Base-by-base conservation (phyloP, 805 yeast species). In the Torulaspora maleeae region DNA sequence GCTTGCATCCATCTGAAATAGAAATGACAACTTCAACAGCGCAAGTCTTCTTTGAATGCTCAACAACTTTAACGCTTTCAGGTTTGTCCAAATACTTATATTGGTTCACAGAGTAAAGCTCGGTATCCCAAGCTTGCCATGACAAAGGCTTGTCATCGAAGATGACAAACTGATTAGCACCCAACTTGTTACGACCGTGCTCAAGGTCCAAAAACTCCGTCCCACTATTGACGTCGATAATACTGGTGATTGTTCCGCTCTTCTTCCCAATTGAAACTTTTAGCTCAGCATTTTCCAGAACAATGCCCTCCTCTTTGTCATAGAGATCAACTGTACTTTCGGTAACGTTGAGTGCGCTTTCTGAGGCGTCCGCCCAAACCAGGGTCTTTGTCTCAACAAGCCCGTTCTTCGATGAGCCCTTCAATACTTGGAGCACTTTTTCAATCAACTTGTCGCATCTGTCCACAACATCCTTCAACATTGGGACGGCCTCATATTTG, bases 91-190 rank as follows among this genome's bases (percentile, higher is more conserved):
- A 63, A 52, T 80, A 78, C 44, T 70, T 70, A 60, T 76, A 79
- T 59, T 83, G 88, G 56, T 83, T 87, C 46, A 87, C 75, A 0
- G 96, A 86, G 61, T 79, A 93, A 47, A 89, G 74, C 62, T 91
- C 99, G 0, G 98, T 91, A 63, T 91, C 99, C 99, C 99, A 91
- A 1, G 98, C 98, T 36, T 88, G 96, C 81, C 82, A 91, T 45
- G 76, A 82, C 58, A 87, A 71, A 8, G 99, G 99, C 51, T 87
- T 85, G 63, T 93, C 99, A 53, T 90, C 90, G 58, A 85, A 85
- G 46, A 93, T 60, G 1, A 88, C 80, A 52, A 80, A 80, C 63
- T 86, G 95, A 57, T 89, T 88, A 13, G 90, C 96, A 32, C 87
- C 88, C 13, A 67, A 55, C 9, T 75, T 68, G 53, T 80, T 80